Percentiles rank a stretch among this genome's conserved stretches.
These are phyloP conservation scores for Xylaria sp. DNA, from an alignment of 2,329 filamentous ascomycete species.

Conservation along the genomic window DNA sequence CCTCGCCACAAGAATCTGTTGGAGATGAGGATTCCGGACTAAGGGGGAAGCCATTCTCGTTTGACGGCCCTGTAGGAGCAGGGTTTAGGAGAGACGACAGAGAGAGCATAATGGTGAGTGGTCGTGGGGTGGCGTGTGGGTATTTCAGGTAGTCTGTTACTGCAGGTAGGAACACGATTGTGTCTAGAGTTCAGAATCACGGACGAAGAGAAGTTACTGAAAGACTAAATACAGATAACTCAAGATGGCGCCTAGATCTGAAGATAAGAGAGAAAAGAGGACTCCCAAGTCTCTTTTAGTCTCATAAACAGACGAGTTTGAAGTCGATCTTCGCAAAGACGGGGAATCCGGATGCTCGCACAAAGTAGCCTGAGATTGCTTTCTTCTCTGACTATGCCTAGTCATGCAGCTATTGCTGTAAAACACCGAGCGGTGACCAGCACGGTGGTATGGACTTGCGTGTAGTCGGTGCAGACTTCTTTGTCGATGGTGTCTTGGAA, in stretches of 20 bases:
- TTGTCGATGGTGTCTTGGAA: conserved; percentile 63
- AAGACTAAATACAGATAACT: conserved; percentile 45
- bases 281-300: conserved; percentile 52
- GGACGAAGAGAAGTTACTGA: conserved; percentile 47
- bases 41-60: conserved; percentile 55
- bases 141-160: conserved; percentile 53
- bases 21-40: conserved; percentile 55
- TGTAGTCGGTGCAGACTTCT: conserved; percentile 59
- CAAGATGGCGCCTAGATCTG: conserved; percentile 53
- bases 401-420: conserved; percentile 54
- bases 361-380: conserved; percentile 54
- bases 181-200: conserved; percentile 31
- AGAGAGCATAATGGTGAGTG: conserved; percentile 66
- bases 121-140: conserved; percentile 48
- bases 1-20: conserved; percentile 51
- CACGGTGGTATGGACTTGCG: conserved; percentile 50
- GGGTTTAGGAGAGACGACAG: conserved; percentile 76
- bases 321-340: conserved; percentile 50
- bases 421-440: conserved; percentile 51
- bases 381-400: conserved; percentile 54
- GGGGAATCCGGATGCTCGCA: conserved; percentile 49
- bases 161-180: conserved; percentile 46
- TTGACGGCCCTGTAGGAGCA: conserved; percentile 57
- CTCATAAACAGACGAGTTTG: conserved; percentile 54
- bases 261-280: conserved; percentile 45